A percentile compares a stretch with the other conserved stretches of the same genome.
These are phyloP conservation scores for Ophiostoma angusticollis DNA, from an alignment of 2,329 filamentous ascomycete genomes.

Conservation along the genomic window DNA sequence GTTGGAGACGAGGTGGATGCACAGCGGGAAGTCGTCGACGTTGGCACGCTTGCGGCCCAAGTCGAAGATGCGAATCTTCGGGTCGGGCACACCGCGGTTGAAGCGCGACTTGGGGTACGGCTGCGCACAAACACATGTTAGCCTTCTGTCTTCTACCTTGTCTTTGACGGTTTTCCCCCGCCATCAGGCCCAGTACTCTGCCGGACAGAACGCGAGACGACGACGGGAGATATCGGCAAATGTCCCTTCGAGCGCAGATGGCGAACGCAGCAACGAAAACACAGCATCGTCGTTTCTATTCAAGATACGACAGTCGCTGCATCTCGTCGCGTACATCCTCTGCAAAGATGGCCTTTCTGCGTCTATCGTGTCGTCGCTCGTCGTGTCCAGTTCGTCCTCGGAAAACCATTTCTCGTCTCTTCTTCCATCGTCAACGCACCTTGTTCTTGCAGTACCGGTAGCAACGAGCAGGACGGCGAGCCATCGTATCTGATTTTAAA, in stretches of 20 bases:
- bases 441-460: conserved; percentile 99
- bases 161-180: no score
- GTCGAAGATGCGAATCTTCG: conserved; percentile 94
- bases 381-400: background rate
- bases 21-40: conserved; percentile 98
- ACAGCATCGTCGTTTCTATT: no score
- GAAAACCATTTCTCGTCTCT: conserved; percentile 7
- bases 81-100: conserved; percentile 95
- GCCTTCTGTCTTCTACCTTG: conserved; percentile 1
- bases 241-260: background rate
- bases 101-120: conserved; percentile 99
- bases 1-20: conserved; percentile 99
- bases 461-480: conserved; percentile 97
- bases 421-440: conserved; percentile 44
- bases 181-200: no score
- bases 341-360: no score
- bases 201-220: background rate
- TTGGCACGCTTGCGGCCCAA: conserved; percentile 96
- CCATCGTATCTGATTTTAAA: conserved; percentile 71
- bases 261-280: background rate
- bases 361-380: background rate
- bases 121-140: conserved; percentile 28
- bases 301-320: no score
- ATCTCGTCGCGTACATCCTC: no score
- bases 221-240: background rate